Evolutionary conservation across 2,329 filamentous ascomycete genomes (phyloP).

Genomic region (Ceratocystis destructans): DNA sequence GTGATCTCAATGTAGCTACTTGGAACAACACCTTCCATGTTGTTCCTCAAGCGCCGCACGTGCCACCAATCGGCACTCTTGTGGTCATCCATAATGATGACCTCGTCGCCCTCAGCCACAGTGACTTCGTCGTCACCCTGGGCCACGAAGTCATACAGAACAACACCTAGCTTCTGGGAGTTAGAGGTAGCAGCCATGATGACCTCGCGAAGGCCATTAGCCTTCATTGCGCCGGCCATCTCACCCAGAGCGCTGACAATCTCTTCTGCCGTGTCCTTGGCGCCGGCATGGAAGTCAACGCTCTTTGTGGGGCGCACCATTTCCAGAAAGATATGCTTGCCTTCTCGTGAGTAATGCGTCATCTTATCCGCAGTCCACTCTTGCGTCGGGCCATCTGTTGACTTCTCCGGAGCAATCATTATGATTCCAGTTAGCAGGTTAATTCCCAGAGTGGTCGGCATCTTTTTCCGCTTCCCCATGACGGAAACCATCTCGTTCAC

Average conservation of each 20-base stretch:
- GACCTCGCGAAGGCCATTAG: constrained; percentile 74
- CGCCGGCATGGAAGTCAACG: constrained; percentile 90
- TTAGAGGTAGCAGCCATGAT: constrained; percentile 62
- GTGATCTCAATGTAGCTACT: constrained; percentile 91
- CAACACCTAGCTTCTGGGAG: constrained; percentile 64
- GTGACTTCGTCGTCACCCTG: constrained; percentile 95
- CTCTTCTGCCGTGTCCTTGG: constrained; percentile 90
- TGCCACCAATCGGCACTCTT: constrained; percentile 99
- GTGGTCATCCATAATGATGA: constrained; percentile 73
- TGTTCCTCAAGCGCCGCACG: constrained; percentile 77
- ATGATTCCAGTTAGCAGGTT: constrained; percentile 80
- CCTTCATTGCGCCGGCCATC: constrained; percentile 69
- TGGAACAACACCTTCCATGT: constrained; percentile 88
- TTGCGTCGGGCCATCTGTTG: constrained; percentile 67
- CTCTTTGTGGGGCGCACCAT: constrained; percentile 85
- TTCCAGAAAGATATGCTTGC: constrained; percentile 95
- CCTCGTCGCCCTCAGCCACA: constrained; percentile 78
- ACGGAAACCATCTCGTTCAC: constrained; percentile 96
- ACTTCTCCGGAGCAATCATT: constrained; percentile 76
- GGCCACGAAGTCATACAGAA: constrained; percentile 92
- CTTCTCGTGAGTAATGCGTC: constrained; percentile 95
- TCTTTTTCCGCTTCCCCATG: constrained; percentile 94
- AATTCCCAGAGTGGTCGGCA: constrained; percentile 93
- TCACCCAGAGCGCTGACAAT: constrained; percentile 82
- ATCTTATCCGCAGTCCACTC: constrained; percentile 93